Evolutionary conservation across 116 monocot genomes (phyloP).

Genomic region (Cymodocea nodosa): DNA sequence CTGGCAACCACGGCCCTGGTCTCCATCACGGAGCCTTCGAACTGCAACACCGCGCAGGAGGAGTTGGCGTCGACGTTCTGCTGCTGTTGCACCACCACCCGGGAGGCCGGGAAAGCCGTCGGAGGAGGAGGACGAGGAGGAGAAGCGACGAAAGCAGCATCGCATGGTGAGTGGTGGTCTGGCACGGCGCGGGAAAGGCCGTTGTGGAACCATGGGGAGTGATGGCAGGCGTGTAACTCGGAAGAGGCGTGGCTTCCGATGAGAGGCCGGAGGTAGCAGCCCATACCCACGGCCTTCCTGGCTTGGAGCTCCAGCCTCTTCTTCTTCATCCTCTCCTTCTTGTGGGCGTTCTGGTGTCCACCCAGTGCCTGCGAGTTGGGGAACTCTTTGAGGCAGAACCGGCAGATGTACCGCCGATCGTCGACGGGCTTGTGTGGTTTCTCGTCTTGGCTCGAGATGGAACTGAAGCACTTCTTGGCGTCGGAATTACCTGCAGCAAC

Average conservation of each 20-base stretch:
- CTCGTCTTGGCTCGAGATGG: not conserved
- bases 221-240: not conserved
- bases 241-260: slow-evolving; percentile 21
- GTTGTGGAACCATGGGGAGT: not conserved
- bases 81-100: not conserved
- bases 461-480: not conserved
- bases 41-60: slow-evolving; percentile 1
- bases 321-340: slow-evolving; percentile 70
- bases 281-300: slow-evolving; percentile 23
- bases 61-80: not conserved
- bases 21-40: slow-evolving; percentile 1
- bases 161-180: not conserved
- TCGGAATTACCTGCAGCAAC: not conserved
- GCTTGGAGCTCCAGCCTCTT: slow-evolving; percentile 53
- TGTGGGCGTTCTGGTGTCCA: slow-evolving; percentile 84
- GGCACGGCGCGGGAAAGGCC: not conserved
- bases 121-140: not conserved
- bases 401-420: slow-evolving; percentile 39
- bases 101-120: not conserved
- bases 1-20: not conserved
- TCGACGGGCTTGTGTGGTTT: not conserved
- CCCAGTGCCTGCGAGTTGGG: slow-evolving; percentile 64
- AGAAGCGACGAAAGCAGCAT: not conserved
- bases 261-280: slow-evolving; percentile 47
- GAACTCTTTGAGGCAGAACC: slow-evolving; percentile 60